These are phyloP conservation scores for Raphanus raphanistrum DNA, from an alignment of 345 rosid genomes.

Conservation along the genomic window DNA sequence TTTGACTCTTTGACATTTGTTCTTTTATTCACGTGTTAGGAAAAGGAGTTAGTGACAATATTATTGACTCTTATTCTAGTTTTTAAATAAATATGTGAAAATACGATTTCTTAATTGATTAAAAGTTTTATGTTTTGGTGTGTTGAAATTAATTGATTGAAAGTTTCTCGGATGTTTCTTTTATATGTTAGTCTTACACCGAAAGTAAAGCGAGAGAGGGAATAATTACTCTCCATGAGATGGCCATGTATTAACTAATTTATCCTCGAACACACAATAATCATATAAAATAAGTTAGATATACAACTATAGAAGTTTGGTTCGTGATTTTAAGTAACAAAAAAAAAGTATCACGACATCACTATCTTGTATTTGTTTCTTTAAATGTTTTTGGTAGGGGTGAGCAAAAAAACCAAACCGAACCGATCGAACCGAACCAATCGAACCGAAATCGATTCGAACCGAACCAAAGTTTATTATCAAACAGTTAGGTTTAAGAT, in stretches of 20 bases:
- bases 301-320: neutral
- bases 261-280: neutral
- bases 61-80: conserved; percentile 1
- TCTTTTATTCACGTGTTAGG: conserved; percentile 22
- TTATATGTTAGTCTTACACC: conserved; percentile 12
- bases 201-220: conserved; percentile 18
- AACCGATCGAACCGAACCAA: no score
- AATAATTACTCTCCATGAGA: conserved; percentile 14
- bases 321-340: neutral
- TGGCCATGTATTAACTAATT: neutral
- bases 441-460: no score
- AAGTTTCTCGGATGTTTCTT: neutral
- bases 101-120: neutral
- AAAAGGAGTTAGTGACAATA: conserved; percentile 27
- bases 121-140: neutral
- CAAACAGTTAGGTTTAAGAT: no score
- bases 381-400: no score
- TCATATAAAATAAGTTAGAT: no score
- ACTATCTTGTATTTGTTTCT: no score
- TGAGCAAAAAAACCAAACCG: no score
- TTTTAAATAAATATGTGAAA: neutral
- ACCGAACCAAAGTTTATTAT: no score
- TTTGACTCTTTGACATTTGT: neutral
- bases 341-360: neutral
- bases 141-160: neutral